phyloP scores from a whole-genome alignment of 371 early-diverging fungal species.

The Dichotomocladium elegans region DNA sequence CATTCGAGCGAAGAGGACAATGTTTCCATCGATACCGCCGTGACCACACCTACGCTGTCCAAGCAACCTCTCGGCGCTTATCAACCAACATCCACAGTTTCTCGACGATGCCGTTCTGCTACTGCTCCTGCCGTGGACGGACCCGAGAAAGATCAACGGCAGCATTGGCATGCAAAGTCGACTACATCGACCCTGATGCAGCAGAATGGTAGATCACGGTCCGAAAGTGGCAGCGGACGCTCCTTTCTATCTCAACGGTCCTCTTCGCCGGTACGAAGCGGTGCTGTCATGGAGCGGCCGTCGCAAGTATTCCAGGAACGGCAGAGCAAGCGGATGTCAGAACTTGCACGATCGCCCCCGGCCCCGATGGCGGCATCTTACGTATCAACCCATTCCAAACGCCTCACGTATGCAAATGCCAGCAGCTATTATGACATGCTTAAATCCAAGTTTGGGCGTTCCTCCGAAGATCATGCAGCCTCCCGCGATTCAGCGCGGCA shows the following conservation, averaged over 20 bases:
- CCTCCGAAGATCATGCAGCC: constrained; percentile 30
- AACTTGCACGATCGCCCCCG: constrained; percentile 5
- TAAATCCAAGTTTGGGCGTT: constrained; percentile 24
- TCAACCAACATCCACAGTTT: neutral
- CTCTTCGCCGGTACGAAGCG: neutral
- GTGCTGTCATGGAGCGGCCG: constrained; percentile 14
- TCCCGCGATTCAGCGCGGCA: constrained; percentile 38
- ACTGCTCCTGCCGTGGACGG: constrained; percentile 2
- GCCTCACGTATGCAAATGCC: constrained; percentile 3
- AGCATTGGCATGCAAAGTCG: too few relatives aligned
- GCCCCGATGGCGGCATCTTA: constrained; percentile 3
- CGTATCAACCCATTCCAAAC: neutral
- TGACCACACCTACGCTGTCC: constrained; percentile 16
- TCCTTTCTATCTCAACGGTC: constrained; percentile 5
- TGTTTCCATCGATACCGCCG: constrained; percentile 26
- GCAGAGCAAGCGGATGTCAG: constrained; percentile 24
- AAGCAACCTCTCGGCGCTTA: constrained; percentile 1
- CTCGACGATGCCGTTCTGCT: constrained; percentile 5
- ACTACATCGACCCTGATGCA: too few relatives aligned
- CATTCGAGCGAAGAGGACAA: constrained; percentile 14
- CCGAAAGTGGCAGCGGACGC: neutral
- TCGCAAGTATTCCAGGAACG: constrained; percentile 22
- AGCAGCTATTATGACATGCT: constrained; percentile 32
- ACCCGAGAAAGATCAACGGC: too few relatives aligned
- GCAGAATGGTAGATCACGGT: too few relatives aligned